These are phyloP conservation scores for Trichoderma sp. DNA, from an alignment of 2,329 filamentous ascomycete species.

Conservation along the genomic window DNA sequence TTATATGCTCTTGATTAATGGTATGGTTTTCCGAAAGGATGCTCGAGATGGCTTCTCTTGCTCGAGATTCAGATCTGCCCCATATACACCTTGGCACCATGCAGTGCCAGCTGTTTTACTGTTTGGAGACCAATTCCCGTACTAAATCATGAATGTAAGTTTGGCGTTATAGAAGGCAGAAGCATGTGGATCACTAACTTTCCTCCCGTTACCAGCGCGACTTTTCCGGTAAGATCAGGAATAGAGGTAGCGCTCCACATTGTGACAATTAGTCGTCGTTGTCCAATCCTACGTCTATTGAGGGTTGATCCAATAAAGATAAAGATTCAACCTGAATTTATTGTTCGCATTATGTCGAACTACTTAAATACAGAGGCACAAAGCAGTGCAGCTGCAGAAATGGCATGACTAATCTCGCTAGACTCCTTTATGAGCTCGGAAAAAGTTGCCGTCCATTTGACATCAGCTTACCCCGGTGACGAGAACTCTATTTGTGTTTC, in stretches of 20 bases:
- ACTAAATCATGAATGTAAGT: background rate
- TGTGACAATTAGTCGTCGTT: background rate
- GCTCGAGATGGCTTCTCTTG: background rate
- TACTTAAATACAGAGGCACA: background rate
- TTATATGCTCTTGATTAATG: background rate
- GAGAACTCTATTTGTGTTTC: background rate
- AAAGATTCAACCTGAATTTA: background rate
- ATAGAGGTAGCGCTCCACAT: background rate
- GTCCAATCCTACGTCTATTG: background rate
- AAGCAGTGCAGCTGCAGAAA: background rate
- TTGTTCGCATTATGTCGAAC: background rate
- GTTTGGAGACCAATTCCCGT: background rate
- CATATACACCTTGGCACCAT: slow-evolving; percentile 1
- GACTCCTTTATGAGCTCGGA: background rate
- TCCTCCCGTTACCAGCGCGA: background rate
- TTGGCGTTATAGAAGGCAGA: background rate
- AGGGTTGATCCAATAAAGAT: background rate
- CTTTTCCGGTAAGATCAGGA: background rate
- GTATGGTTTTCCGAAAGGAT: background rate
- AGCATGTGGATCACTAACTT: background rate
- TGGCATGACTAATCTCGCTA: background rate
- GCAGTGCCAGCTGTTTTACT: background rate
- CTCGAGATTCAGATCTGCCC: background rate
- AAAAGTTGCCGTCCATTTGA: background rate
- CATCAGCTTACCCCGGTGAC: background rate